A percentile compares a stretch with the other conserved stretches of the same genome.
phyloP scores from a whole-genome alignment of 352 stramenopile genomes.

The Pythium aristosporum region DNA sequence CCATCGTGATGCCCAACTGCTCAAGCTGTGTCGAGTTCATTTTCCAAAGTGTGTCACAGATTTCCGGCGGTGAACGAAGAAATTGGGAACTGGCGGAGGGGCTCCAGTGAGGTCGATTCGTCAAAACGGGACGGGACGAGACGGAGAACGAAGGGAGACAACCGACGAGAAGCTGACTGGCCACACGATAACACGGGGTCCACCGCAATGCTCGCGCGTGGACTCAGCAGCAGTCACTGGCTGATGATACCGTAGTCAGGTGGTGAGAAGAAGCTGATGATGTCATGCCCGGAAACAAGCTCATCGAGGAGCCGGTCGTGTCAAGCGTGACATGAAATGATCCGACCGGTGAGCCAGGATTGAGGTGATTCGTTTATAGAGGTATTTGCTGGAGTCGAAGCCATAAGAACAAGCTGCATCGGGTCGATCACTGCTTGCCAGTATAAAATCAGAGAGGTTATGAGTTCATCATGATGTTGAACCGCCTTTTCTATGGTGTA shows the following conservation, averaged over 20 bases:
- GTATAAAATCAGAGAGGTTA: neutral
- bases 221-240: too few species aligned
- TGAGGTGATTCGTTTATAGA: neutral
- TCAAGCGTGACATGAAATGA: neutral
- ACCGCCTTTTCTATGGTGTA: conserved; percentile 6
- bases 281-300: neutral
- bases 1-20: conserved; percentile 12
- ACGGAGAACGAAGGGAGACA: neutral
- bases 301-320: neutral
- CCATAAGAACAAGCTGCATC: neutral
- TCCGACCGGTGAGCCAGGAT: neutral
- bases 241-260: too few species aligned
- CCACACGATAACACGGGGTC: neutral
- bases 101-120: too few species aligned
- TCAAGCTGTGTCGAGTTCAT: conserved; percentile 4
- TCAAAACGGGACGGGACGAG: neutral
- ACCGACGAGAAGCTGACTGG: neutral
- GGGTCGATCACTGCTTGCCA: neutral
- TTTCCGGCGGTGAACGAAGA: neutral
- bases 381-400: neutral
- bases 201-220: neutral
- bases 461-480: conserved; percentile 6
- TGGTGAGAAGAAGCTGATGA: neutral
- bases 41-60: neutral
- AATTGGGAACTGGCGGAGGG: conserved; percentile 7